These are phyloP conservation scores for Pichia eremophila DNA, from an alignment of 805 yeast genomes.

Conservation along the genomic window DNA sequence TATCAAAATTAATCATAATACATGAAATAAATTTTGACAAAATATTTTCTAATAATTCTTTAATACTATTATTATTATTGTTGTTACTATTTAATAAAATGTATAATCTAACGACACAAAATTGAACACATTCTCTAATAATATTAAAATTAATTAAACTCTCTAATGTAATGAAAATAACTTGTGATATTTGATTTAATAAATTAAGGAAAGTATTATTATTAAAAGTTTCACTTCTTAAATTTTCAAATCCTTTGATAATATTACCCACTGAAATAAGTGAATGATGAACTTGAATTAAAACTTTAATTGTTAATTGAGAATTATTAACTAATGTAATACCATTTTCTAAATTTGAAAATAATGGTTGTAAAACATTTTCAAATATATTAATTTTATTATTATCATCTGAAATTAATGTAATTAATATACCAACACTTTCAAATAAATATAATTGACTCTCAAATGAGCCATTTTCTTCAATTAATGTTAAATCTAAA, in stretches of 20 bases:
- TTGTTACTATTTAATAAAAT: slow-evolving; percentile 50
- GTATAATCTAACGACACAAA: slow-evolving; percentile 78
- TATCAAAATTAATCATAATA: slow-evolving; percentile 46
- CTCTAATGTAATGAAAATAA: slow-evolving; percentile 75
- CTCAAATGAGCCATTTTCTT: slow-evolving; percentile 58
- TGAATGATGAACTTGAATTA: slow-evolving; percentile 76
- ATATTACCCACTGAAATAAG: slow-evolving; percentile 85
- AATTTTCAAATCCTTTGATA: slow-evolving; percentile 67
- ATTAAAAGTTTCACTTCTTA: slow-evolving; percentile 23
- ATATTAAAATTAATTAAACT: slow-evolving; percentile 54
- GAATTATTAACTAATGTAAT: slow-evolving; percentile 31
- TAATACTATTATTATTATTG: slow-evolving; percentile 29
- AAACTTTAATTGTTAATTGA: slow-evolving; percentile 30
- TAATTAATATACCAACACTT: slow-evolving; percentile 69
- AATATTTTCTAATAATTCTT: slow-evolving; percentile 27
- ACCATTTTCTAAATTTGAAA: slow-evolving; percentile 58
- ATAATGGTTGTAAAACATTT: slow-evolving; percentile 64
- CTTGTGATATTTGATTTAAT: slow-evolving; percentile 48
- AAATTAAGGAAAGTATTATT: slow-evolving; percentile 21
- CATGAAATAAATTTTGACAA: slow-evolving; percentile 66
- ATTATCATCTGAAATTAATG: slow-evolving; percentile 37
- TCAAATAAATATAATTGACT: slow-evolving; percentile 80
- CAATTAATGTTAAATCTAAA: slow-evolving; percentile 31
- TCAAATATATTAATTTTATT: slow-evolving; percentile 45
- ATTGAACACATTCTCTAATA: slow-evolving; percentile 79